These are phyloP conservation scores for Penicillium psychrosexuale DNA, from an alignment of 2,329 filamentous ascomycete genomes.

Conservation along the genomic window DNA sequence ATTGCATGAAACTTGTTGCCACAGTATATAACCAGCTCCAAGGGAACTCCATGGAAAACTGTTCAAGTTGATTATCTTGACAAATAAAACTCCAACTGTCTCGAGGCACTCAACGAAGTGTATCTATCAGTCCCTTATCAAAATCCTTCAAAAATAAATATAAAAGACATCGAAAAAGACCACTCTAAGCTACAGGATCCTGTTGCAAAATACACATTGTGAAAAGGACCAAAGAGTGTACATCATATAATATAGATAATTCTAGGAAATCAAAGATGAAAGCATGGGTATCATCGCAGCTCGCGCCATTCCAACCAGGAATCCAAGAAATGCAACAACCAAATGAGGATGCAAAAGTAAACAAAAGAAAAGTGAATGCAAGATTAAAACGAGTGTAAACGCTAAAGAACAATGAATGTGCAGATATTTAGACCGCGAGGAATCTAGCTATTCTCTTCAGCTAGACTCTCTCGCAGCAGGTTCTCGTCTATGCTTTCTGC, in stretches of 20 bases:
- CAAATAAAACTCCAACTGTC: background rate
- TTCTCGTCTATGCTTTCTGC: slow-evolving; percentile 58
- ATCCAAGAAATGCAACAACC: slow-evolving; percentile 8
- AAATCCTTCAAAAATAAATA: no score
- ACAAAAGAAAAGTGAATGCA: background rate
- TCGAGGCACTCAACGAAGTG: background rate
- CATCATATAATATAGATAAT: background rate
- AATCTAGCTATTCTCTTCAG: slow-evolving; percentile 36
- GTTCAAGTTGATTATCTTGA: background rate
- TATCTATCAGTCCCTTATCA: no score
- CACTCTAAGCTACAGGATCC: background rate
- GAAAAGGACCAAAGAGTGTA: background rate
- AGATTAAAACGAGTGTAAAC: slow-evolving; percentile 3
- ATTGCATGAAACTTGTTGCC: background rate
- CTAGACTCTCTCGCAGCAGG: slow-evolving; percentile 59
- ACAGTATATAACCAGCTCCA: background rate
- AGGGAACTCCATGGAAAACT: background rate
- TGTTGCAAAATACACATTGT: background rate
- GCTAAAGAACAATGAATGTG: slow-evolving; percentile 3
- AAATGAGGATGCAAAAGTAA: background rate
- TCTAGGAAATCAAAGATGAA: background rate
- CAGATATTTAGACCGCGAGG: background rate
- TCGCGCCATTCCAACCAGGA: slow-evolving; percentile 6
- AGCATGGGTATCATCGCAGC: slow-evolving; percentile 11
- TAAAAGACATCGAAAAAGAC: background rate